phyloP scores from a whole-genome alignment of 331 rosid genomes.

The Rosa hybrid region DNA sequence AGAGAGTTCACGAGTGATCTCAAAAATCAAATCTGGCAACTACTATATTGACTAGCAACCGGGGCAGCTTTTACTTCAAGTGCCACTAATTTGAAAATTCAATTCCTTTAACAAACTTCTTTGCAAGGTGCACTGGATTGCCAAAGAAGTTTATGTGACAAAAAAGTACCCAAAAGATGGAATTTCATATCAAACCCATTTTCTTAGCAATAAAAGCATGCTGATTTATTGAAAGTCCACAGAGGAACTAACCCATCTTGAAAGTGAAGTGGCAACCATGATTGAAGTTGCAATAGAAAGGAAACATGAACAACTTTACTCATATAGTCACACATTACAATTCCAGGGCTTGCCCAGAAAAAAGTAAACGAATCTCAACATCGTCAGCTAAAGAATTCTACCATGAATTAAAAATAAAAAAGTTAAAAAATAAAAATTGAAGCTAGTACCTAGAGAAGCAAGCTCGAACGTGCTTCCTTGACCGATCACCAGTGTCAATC shows the following conservation, averaged over 20 bases:
- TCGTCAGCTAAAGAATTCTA: background rate
- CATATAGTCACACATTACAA: too few species aligned
- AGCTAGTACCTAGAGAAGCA: conserved; percentile 44
- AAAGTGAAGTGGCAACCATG: conserved; percentile 1
- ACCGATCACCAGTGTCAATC: conserved; percentile 84
- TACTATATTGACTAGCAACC: too few species aligned
- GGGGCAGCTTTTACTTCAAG: too few species aligned
- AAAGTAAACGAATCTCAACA: background rate
- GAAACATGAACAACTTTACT: conserved; percentile 50
- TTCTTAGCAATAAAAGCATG: background rate
- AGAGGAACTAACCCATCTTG: conserved; percentile 56
- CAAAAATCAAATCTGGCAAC: too few species aligned
- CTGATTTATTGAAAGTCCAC: background rate
- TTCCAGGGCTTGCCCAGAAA: too few species aligned
- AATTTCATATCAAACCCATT: background rate
- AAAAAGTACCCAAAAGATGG: too few species aligned
- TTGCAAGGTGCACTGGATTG: too few species aligned
- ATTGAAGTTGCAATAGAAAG: conserved; percentile 41
- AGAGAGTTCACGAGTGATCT: too few species aligned
- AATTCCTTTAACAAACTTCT: too few species aligned
- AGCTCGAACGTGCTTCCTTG: conserved; percentile 50
- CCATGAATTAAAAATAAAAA: background rate
- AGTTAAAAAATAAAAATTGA: conserved; percentile 42
- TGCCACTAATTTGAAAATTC: too few species aligned
- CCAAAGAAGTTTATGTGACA: too few species aligned